Base-by-base conservation (phyloP, 2,329 filamentous ascomycete genomes). In the Neofusicoccum kwambonambiense region DNA sequence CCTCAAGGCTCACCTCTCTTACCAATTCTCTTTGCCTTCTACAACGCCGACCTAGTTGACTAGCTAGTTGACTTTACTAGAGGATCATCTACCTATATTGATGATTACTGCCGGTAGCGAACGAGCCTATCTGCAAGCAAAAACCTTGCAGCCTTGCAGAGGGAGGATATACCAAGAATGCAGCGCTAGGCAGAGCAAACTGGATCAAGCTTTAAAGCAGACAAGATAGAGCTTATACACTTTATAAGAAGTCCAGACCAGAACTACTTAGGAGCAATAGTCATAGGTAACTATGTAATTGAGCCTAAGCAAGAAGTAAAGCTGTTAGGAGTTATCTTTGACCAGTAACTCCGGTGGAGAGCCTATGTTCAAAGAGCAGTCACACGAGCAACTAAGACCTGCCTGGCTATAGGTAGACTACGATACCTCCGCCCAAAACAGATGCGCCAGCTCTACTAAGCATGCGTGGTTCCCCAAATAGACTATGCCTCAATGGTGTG, bases 191-290 rank as follows among this genome's bases (percentile, higher is more conserved):
- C 70, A 8, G 64, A 63, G 19, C 52, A 64, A 49, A 74, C 71
- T 0, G 69, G 73, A 1, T 70, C 73, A 12, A 65, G 58, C 50
- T 76, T 76, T 64, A 62, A 67, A 8, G 72, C 69, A 0, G 69
- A 75, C 37, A 75, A 76, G 63, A 74, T 69, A 3, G 68, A 73
- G 19, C 66, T 75, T 0, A 75, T 75, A 34, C 69, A 76, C 56
- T 45, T 76, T 8, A 75, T 70, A 3, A 67, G 70, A 58, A 68
- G 52, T 6, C 71, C 62, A 58, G 64, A 50, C 2, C 62, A 69
- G 41, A 67, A 11, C 51, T 72, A 5, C n/a, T 27, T 8, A n/a
- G 50, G 12, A 52, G 19, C 12, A 35, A 7, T 52, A 34, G 7
- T n/a, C n/a, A 54, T 64, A 13, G 54, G 73, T 4, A 66, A 71